These are phyloP conservation scores for Euphorbia pulcherrima DNA, from an alignment of 345 rosid species.

Conservation along the genomic window DNA sequence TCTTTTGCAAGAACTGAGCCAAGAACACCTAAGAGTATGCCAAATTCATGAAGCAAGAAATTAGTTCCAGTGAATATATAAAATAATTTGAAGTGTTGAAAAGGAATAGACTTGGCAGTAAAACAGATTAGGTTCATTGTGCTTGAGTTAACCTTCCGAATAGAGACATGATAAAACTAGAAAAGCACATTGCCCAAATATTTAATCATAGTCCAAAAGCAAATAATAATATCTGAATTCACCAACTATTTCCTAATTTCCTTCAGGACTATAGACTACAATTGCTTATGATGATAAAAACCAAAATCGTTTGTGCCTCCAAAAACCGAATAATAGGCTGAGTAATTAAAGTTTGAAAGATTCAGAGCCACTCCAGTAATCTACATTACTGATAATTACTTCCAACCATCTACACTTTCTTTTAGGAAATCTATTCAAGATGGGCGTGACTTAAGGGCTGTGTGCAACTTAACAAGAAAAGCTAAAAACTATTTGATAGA, in stretches of 20 bases:
- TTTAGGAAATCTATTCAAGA: too few species aligned
- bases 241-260: background rate
- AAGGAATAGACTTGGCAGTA: too few species aligned
- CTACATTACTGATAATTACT: too few species aligned
- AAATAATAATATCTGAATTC: too few species aligned
- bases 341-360: too few species aligned
- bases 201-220: background rate
- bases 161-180: background rate
- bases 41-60: conserved; percentile 6
- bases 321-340: background rate
- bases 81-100: too few species aligned
- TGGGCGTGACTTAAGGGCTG: too few species aligned
- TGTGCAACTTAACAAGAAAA: too few species aligned
- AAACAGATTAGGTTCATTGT: too few species aligned
- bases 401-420: too few species aligned
- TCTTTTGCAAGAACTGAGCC: conserved; percentile 87
- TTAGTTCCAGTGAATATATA: background rate
- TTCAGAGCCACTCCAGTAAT: background rate
- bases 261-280: background rate
- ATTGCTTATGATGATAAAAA: background rate
- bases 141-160: too few species aligned
- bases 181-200: background rate
- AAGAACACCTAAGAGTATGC: conserved; percentile 51
- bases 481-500: too few species aligned
- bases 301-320: background rate